Evolutionary conservation across 768 basidiomycete genomes (phyloP).

Genomic region (Lentinula boryana): DNA sequence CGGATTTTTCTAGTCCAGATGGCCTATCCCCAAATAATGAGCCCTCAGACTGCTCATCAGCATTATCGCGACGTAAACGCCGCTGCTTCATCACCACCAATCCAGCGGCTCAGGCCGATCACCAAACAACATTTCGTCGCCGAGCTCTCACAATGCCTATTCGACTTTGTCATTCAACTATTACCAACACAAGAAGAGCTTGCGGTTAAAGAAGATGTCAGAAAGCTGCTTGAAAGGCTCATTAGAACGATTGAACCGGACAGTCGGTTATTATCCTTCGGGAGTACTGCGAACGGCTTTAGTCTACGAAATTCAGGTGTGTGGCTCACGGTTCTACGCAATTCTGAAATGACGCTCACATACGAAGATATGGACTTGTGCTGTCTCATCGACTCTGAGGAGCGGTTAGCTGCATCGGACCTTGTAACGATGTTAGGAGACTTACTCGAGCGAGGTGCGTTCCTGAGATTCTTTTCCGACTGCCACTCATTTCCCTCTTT

Average conservation of each 20-base stretch:
- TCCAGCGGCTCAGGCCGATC: constrained; percentile 26
- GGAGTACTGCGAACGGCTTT: constrained; percentile 96
- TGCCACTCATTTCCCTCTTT: constrained; percentile 22
- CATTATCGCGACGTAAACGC: constrained; percentile 24
- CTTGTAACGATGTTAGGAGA: constrained; percentile 93
- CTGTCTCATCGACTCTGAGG: constrained; percentile 87
- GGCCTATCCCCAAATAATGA: constrained; percentile 37
- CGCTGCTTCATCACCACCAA: neutral
- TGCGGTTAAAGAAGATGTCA: constrained; percentile 91
- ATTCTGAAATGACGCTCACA: neutral
- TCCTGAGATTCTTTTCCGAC: constrained; percentile 3
- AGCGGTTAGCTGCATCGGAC: constrained; percentile 75
- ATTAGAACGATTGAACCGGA: constrained; percentile 93
- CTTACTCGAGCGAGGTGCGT: constrained; percentile 84
- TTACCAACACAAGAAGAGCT: constrained; percentile 88
- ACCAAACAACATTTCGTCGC: constrained; percentile 62
- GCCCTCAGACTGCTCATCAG: constrained; percentile 20
- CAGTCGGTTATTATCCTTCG: constrained; percentile 87
- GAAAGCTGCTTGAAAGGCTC: constrained; percentile 90
- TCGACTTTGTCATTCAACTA: constrained; percentile 90
- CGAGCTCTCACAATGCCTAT: constrained; percentile 86
- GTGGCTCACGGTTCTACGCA: neutral
- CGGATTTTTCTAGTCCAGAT: constrained; percentile 16
- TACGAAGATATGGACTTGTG: constrained; percentile 94
- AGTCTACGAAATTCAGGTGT: constrained; percentile 91